Evolutionary conservation across 805 yeast species (phyloP).

Genomic region (Teunomyces lycoperdinae): DNA sequence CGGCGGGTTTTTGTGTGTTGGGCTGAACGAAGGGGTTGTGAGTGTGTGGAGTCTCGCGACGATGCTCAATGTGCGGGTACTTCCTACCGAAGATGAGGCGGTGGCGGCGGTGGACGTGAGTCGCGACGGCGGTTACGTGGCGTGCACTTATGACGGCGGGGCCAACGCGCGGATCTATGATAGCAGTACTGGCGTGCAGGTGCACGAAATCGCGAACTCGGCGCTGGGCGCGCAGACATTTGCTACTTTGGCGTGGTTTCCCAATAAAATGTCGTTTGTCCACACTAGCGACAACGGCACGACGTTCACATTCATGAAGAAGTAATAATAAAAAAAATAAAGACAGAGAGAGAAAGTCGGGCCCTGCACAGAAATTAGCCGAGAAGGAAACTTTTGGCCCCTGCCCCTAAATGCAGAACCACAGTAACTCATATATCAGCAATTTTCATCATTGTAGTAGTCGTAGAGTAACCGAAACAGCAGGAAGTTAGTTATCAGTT

Average conservation of each 20-base stretch:
- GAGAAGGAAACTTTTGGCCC: too few species aligned
- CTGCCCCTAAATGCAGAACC: too few species aligned
- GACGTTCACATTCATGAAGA: slow-evolving; percentile 22
- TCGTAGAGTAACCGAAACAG: too few species aligned
- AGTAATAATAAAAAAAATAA: not conserved
- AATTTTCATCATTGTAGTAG: too few species aligned
- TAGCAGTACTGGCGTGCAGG: slow-evolving; percentile 22
- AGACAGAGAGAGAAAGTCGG: too few species aligned
- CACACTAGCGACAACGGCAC: slow-evolving; percentile 30
- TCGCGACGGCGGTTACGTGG: slow-evolving; percentile 46
- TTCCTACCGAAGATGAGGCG: slow-evolving; percentile 43
- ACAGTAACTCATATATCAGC: too few species aligned
- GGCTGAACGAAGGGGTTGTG: slow-evolving; percentile 56
- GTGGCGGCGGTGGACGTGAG: slow-evolving; percentile 38
- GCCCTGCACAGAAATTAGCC: too few species aligned
- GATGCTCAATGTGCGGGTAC: slow-evolving; percentile 33
- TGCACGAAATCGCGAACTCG: slow-evolving; percentile 31
- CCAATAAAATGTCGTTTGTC: slow-evolving; percentile 30
- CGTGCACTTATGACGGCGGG: slow-evolving; percentile 43
- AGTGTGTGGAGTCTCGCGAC: slow-evolving; percentile 47
- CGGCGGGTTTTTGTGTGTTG: slow-evolving; percentile 50
- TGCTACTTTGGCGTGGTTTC: slow-evolving; percentile 32
- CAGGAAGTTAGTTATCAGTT: too few species aligned
- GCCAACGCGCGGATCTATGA: slow-evolving; percentile 42
- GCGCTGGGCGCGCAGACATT: slow-evolving; percentile 25